Conservation (phyloP, 306 rosid species). For the Cucumis melo region DNA sequence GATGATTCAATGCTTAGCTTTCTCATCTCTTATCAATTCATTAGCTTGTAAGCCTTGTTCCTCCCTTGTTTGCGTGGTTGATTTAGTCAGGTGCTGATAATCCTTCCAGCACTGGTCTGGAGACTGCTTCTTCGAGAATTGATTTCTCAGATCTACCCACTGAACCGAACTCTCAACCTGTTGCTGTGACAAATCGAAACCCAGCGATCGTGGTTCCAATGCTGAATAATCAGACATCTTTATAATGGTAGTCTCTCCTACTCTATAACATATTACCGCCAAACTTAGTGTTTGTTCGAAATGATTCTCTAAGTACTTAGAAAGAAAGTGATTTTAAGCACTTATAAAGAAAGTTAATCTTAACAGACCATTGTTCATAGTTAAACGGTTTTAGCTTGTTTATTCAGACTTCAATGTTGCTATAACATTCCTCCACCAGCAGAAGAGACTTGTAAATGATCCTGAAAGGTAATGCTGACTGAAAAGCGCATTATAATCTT, state of each 20-base stretch:
- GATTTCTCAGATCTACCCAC: constrained; percentile 31
- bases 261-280: not conserved
- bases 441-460: not conserved
- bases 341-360: not conserved
- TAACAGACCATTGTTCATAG: not conserved
- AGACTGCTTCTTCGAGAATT: constrained; percentile 32
- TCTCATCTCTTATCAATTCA: not conserved
- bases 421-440: not conserved
- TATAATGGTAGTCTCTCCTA: not conserved
- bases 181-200: constrained; percentile 37
- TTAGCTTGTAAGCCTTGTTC: not conserved
- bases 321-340: not conserved
- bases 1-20: not conserved
- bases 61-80: not conserved
- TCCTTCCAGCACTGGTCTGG: constrained; percentile 30
- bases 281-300: not conserved
- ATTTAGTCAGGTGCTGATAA: constrained; percentile 19
- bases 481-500: not conserved
- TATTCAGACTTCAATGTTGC: not conserved
- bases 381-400: not conserved
- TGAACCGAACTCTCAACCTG: constrained; percentile 25
- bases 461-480: not conserved
- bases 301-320: not conserved
- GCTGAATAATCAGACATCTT: constrained; percentile 19
- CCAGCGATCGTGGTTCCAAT: constrained; percentile 52